Conservation (phyloP, 768 basidiomycete genomes). For the Clitopilus hobsonii region DNA sequence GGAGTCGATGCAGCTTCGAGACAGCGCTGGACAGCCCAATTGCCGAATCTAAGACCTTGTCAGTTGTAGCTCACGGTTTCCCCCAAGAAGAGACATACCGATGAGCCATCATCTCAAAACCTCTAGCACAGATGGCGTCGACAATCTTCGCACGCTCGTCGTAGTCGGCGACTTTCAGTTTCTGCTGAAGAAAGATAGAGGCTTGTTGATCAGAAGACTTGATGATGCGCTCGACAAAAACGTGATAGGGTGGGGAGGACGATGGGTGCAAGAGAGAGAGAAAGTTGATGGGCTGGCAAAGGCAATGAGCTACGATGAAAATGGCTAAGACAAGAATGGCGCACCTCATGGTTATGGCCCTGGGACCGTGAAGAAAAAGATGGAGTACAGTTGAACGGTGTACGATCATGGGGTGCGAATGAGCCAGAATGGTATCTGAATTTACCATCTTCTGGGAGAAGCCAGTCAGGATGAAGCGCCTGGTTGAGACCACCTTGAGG, state of each 20-base stretch:
- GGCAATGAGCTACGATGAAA: conserved; percentile 4
- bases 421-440: conserved; percentile 22
- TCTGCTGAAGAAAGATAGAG: conserved; percentile 86
- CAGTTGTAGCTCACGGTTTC: neutral
- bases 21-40: conserved; percentile 89
- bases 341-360: conserved; percentile 43
- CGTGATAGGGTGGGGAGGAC: conserved; percentile 76
- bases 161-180: conserved; percentile 79
- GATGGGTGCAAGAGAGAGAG: conserved; percentile 81
- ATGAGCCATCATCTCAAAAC: conserved; percentile 92
- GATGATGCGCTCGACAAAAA: conserved; percentile 82
- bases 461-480: conserved; percentile 36
- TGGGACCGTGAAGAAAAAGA: conserved; percentile 21
- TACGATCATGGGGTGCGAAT: conserved; percentile 20
- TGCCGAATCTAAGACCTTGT: conserved; percentile 61
- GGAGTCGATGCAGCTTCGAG: conserved; percentile 72
- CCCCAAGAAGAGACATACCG: conserved; percentile 35
- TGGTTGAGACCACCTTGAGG: neutral
- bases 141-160: conserved; percentile 80
- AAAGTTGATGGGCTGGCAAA: conserved; percentile 78
- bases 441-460: conserved; percentile 28
- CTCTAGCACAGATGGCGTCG: conserved; percentile 78
- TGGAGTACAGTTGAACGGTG: conserved; percentile 18
- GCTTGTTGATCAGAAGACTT: conserved; percentile 89
- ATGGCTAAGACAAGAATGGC: conserved; percentile 17